A percentile compares a stretch with the other conserved stretches of the same genome.
Evolutionary conservation across 306 rosid species (phyloP).

Genomic region (Macrotyloma uniflorum): DNA sequence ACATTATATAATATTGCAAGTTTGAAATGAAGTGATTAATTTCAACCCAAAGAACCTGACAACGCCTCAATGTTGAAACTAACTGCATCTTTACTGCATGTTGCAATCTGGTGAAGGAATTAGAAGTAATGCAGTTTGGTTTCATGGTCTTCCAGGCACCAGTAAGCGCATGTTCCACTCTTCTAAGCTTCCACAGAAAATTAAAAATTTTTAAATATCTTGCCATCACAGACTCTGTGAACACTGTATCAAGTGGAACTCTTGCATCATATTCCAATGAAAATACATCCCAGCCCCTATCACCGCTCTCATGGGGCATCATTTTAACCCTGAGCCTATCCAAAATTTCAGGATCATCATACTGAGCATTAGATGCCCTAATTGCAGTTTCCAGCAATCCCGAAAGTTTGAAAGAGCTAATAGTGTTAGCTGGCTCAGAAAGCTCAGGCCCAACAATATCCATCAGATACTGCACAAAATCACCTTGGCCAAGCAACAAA

Average conservation of each 20-base stretch:
- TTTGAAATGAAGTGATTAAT: slow-evolving; percentile 97
- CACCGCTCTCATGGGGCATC: slow-evolving; percentile 97
- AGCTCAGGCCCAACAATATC: slow-evolving; percentile 97
- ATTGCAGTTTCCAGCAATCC: slow-evolving; percentile 92
- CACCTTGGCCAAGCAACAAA: slow-evolving; percentile 92
- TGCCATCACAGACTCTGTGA: slow-evolving; percentile 95
- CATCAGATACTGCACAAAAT: slow-evolving; percentile 95
- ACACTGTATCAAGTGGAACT: slow-evolving; percentile 88
- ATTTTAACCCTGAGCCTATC: slow-evolving; percentile 93
- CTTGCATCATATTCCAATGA: slow-evolving; percentile 94
- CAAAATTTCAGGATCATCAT: slow-evolving; percentile 91
- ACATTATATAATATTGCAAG: slow-evolving; percentile 95
- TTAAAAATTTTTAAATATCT: slow-evolving; percentile 86
- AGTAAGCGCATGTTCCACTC: slow-evolving; percentile 95
- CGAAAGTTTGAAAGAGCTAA: slow-evolving; percentile 90
- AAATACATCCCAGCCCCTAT: slow-evolving; percentile 97
- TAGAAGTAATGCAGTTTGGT: slow-evolving; percentile 89
- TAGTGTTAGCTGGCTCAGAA: slow-evolving; percentile 91
- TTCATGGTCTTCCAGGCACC: slow-evolving; percentile 98
- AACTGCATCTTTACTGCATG: slow-evolving; percentile 69
- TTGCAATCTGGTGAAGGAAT: slow-evolving; percentile 77
- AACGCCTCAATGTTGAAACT: slow-evolving; percentile 89
- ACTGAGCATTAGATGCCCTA: slow-evolving; percentile 93
- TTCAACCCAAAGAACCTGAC: slow-evolving; percentile 97
- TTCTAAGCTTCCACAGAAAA: slow-evolving; percentile 95